Base-by-base conservation (phyloP, 2,329 filamentous ascomycete species). In the Teratosphaeria viscida region DNA sequence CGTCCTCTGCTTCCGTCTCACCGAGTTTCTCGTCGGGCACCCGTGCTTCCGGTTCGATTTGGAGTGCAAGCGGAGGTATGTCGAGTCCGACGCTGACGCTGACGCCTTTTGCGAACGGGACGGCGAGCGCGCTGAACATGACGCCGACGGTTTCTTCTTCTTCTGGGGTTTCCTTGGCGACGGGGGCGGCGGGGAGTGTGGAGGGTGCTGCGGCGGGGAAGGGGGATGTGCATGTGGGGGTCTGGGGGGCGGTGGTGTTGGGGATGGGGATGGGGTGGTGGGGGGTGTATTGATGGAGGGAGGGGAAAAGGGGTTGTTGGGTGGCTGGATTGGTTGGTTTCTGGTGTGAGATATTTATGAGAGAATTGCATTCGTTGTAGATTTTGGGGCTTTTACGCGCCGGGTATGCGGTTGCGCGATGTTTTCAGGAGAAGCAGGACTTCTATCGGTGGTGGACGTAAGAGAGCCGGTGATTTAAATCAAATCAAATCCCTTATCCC, bases 51-150 rank as follows among this genome's bases (percentile, higher is more conserved):
- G 16, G 16, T 5, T 54, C 53, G 4, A 56, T 55, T 5, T 49
- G 8, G 29, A 49, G 7, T 7, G 10, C 55, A 8, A 54, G 10
- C 16, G 10, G n/a, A 19, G 37, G 52, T 14, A 34, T 52, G 5
- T 58, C 63, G 8, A 59, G 57, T 37, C 16, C 59, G 19, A 58
- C 56, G 32, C 16, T 60, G 27, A 58, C 58, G 32, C 32, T 58
- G 16, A 59, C 54, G 37, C 58, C 61, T 19, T 57, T 54, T 10
- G 52, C 29, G 35, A 63, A 61, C 34, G 63, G 61, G 7, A 61
- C 63, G 16, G 53, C 52, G 23, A 60, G 54, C 29, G 55, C 59
- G 19, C 53, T 37, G 5, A 54, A 1, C 27, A 1, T 8, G 23
- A n/a, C 53, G 11, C 27, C 27, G 3, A 54, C 53, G 27, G 53